Evolutionary conservation across 208 protist genomes (phyloP).

Genomic region (Leishmania martiniquensis): DNA sequence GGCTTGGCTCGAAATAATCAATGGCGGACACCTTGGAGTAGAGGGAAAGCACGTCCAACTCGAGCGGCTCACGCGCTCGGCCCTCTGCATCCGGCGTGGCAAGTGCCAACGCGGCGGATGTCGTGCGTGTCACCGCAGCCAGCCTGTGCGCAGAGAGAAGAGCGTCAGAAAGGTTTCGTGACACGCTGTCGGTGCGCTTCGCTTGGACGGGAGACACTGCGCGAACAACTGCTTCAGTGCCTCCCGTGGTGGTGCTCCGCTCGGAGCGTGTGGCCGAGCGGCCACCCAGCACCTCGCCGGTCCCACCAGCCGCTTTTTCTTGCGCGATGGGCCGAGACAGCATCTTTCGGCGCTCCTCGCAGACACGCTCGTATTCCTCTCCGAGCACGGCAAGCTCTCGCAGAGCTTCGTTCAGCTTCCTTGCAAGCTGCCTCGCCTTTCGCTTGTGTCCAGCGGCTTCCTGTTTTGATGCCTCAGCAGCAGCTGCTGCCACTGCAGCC

Average conservation of each 20-base stretch:
- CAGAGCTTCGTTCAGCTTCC: slow-evolving; percentile 16
- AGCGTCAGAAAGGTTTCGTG: slow-evolving; percentile 21
- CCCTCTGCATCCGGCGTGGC: not conserved
- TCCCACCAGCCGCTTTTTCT: not conserved
- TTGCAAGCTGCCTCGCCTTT: not conserved
- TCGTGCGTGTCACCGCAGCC: not conserved
- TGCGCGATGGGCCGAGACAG: not conserved
- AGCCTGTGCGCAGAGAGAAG: slow-evolving; percentile 20
- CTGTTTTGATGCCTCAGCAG: slow-evolving; percentile 4
- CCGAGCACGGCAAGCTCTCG: slow-evolving; percentile 27
- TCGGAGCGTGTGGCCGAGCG: not conserved
- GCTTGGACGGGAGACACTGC: not conserved
- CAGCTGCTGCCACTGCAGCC: not conserved
- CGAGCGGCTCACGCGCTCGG: slow-evolving; percentile 7
- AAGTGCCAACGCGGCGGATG: not conserved
- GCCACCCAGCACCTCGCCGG: not conserved
- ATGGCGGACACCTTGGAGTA: slow-evolving; percentile 16
- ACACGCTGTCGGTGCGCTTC: slow-evolving; percentile 12
- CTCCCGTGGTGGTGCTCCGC: not conserved
- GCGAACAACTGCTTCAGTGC: not conserved
- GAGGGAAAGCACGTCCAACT: slow-evolving; percentile 14
- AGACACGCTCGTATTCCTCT: slow-evolving; percentile 22
- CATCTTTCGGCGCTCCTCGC: slow-evolving; percentile 10
- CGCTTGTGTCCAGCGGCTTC: slow-evolving; percentile 21
- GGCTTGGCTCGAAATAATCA: not conserved